Conservation (phyloP, 805 yeast genomes). For the Candida railenensis region DNA sequence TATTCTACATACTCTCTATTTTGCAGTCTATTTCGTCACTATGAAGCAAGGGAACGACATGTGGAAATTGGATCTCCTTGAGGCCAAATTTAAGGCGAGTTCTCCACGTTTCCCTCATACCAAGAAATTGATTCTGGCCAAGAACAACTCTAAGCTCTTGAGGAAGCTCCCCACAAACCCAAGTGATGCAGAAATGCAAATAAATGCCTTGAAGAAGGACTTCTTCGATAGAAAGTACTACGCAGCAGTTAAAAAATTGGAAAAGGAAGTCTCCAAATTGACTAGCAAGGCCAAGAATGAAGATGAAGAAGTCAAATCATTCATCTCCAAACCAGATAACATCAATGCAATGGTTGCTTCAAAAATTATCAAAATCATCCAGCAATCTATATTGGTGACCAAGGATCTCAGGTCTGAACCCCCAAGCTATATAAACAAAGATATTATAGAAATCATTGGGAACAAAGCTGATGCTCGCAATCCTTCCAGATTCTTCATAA, state of each 20-base stretch:
- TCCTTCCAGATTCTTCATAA: conserved; percentile 48
- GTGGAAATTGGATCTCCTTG: conserved; percentile 59
- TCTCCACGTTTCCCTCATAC: conserved; percentile 52
- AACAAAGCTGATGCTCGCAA: conserved; percentile 33
- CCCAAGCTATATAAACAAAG: conserved; percentile 34
- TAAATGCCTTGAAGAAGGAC: conserved; percentile 43
- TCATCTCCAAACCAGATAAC: conserved; percentile 19
- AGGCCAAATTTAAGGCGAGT: conserved; percentile 43
- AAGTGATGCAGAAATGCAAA: conserved; percentile 45
- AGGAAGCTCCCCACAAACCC: conserved; percentile 39
- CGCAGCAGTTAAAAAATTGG: conserved; percentile 41
- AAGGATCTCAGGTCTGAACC: conserved; percentile 30
- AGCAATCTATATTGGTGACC: conserved; percentile 23
- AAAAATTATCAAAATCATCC: conserved; percentile 29
- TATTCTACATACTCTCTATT: too few relatives aligned
- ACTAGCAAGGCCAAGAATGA: conserved; percentile 10
- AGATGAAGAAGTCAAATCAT: conserved; percentile 13
- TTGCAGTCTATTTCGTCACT: too few relatives aligned
- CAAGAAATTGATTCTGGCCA: conserved; percentile 44
- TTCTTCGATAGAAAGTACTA: conserved; percentile 50
- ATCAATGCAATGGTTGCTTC: conserved; percentile 28
- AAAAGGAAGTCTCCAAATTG: conserved; percentile 33
- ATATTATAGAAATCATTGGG: conserved; percentile 19
- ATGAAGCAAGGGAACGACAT: conserved; percentile 25
- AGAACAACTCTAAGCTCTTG: conserved; percentile 40